Evolutionary conservation across 805 yeast species (phyloP).

Genomic region (Candida methanosorbosa): DNA sequence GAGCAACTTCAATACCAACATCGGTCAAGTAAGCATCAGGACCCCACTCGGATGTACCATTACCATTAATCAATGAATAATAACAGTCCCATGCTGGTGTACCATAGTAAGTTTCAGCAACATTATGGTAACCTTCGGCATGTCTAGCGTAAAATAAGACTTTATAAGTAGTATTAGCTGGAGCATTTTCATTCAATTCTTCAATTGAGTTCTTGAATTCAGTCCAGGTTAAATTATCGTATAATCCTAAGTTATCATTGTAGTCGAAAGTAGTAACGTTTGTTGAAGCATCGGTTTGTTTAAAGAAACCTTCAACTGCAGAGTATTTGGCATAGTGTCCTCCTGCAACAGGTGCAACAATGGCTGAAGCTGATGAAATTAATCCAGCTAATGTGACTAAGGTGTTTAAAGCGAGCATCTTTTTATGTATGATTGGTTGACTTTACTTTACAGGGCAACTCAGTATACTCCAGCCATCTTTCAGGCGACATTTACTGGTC

Average conservation of each 20-base stretch:
- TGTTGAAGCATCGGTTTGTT: slow-evolving; percentile 32
- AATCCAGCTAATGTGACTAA: neutral
- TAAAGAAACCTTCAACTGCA: slow-evolving; percentile 32
- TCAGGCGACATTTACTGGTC: too few species aligned
- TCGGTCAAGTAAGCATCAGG: slow-evolving; percentile 42
- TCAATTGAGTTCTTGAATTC: slow-evolving; percentile 21
- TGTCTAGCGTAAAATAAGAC: slow-evolving; percentile 41
- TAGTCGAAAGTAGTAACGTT: slow-evolving; percentile 34
- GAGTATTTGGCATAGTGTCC: slow-evolving; percentile 4
- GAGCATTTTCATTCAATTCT: slow-evolving; percentile 25
- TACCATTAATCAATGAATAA: slow-evolving; percentile 36
- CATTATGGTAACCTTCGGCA: slow-evolving; percentile 47
- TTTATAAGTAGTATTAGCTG: slow-evolving; percentile 28
- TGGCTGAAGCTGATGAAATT: neutral
- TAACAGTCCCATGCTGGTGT: slow-evolving; percentile 34
- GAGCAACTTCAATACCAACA: slow-evolving; percentile 36
- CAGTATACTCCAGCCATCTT: too few species aligned
- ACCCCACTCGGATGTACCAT: slow-evolving; percentile 40
- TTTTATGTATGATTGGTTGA: neutral
- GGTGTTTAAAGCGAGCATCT: neutral
- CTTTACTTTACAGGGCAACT: too few species aligned
- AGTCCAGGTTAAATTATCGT: slow-evolving; percentile 24
- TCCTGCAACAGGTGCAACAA: neutral
- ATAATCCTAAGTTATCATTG: slow-evolving; percentile 34
- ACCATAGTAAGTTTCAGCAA: slow-evolving; percentile 38